phyloP scores from a whole-genome alignment of 2,329 filamentous ascomycete genomes.

The Simplicillium sp. region DNA sequence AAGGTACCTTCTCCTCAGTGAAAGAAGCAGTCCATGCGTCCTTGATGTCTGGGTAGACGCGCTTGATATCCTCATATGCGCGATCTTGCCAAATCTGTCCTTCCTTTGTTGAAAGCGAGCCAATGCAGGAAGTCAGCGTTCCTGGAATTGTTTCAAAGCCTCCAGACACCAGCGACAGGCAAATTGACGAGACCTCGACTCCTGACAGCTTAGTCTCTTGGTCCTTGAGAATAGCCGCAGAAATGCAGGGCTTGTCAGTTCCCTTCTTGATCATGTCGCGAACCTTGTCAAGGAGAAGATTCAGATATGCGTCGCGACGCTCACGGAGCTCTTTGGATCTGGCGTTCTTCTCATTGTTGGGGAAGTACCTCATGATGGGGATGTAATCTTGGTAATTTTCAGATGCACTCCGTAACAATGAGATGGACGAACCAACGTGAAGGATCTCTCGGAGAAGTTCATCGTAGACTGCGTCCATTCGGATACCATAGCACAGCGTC shows the following conservation, averaged over 20 bases:
- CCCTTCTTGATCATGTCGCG: slow-evolving; percentile 39
- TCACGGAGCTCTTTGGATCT: slow-evolving; percentile 35
- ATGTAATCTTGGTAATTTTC: slow-evolving; percentile 47
- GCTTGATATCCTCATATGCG: slow-evolving; percentile 40
- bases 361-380: slow-evolving; percentile 36
- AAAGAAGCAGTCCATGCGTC: slow-evolving; percentile 36
- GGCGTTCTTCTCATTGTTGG: slow-evolving; percentile 40
- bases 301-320: slow-evolving; percentile 38
- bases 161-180: slow-evolving; percentile 40
- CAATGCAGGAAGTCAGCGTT: slow-evolving; percentile 40
- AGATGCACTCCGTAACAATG: slow-evolving; percentile 36
- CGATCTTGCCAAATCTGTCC: slow-evolving; percentile 41
- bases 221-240: slow-evolving; percentile 42
- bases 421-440: slow-evolving; percentile 41
- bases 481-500: slow-evolving; percentile 43
- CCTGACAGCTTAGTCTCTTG: slow-evolving; percentile 41
- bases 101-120: slow-evolving; percentile 34
- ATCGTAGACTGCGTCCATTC: slow-evolving; percentile 44
- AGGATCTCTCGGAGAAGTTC: slow-evolving; percentile 40
- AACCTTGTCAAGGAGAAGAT: slow-evolving; percentile 38
- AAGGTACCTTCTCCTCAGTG: slow-evolving; percentile 36
- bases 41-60: slow-evolving; percentile 31
- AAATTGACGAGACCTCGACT: slow-evolving; percentile 44
- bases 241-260: slow-evolving; percentile 44
- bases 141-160: slow-evolving; percentile 46